A percentile compares a stretch with the other conserved stretches of the same genome.
These are phyloP conservation scores for Ceratobasidium sp. DNA, from an alignment of 1,284 basidiomycete species.

Conservation along the genomic window DNA sequence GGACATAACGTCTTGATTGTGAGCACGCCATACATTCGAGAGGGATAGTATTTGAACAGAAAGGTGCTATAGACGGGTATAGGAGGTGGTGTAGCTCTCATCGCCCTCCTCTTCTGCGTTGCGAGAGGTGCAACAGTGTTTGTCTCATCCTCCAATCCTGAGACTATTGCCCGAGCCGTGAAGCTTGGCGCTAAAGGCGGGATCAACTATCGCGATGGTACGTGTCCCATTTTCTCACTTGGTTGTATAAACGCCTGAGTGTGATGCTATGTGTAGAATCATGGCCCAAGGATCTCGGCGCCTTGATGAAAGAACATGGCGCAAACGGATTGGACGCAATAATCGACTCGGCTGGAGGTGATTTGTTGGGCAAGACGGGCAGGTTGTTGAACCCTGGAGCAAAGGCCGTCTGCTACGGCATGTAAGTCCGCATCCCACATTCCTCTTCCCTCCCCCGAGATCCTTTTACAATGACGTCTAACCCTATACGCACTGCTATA, in stretches of 20 bases:
- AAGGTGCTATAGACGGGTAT: conserved; percentile 50
- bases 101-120: conserved; percentile 81
- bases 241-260: not conserved
- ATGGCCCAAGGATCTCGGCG: conserved; percentile 73
- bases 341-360: conserved; percentile 85
- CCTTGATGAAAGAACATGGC: conserved; percentile 63
- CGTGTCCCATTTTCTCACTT: conserved; percentile 50
- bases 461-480: conserved; percentile 10
- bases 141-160: conserved; percentile 80
- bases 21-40: conserved; percentile 53
- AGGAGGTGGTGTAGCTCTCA: conserved; percentile 80
- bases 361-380: conserved; percentile 73
- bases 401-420: conserved; percentile 80
- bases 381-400: conserved; percentile 78
- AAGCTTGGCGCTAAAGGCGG: conserved; percentile 83
- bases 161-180: conserved; percentile 78
- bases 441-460: not conserved
- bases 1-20: conserved; percentile 82
- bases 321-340: conserved; percentile 71
- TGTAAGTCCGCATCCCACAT: conserved; percentile 63
- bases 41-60: not conserved
- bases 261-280: conserved; percentile 61
- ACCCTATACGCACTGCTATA: conserved; percentile 55
- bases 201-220: conserved; percentile 75
- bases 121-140: conserved; percentile 84